These are phyloP conservation scores for Thozetella sp. DNA, from an alignment of 495 filamentous ascomycete genomes.

Conservation along the genomic window DNA sequence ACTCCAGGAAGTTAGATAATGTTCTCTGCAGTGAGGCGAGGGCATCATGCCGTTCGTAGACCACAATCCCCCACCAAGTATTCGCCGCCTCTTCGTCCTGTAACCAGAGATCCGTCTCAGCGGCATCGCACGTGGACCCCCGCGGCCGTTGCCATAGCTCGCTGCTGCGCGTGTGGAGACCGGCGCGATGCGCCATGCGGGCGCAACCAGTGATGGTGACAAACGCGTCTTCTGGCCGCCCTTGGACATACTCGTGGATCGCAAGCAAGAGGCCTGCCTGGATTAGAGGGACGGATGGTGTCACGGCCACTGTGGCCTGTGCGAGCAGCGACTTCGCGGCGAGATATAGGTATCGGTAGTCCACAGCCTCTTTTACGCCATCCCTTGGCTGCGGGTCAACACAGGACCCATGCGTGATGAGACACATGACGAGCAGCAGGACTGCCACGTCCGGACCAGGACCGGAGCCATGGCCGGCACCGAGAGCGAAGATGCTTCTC, in stretches of 20 bases:
- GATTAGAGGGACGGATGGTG: slow-evolving; percentile 26
- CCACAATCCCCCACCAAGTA: slow-evolving; percentile 29
- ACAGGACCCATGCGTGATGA: slow-evolving; percentile 25
- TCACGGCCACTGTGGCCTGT: slow-evolving; percentile 26
- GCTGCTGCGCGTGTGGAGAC: slow-evolving; percentile 13
- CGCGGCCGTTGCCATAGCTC: not conserved
- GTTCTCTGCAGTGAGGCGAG: not conserved
- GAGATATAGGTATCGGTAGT: slow-evolving; percentile 29
- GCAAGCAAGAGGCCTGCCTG: slow-evolving; percentile 29
- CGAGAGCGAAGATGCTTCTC: slow-evolving; percentile 2
- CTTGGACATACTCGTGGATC: slow-evolving; percentile 22
- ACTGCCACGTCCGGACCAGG: slow-evolving; percentile 34
- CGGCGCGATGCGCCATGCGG: slow-evolving; percentile 24
- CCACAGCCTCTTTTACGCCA: slow-evolving; percentile 4
- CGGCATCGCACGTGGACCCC: slow-evolving; percentile 7
- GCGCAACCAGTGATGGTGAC: slow-evolving; percentile 28
- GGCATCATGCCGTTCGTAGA: not conserved
- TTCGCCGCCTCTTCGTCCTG: slow-evolving; percentile 25
- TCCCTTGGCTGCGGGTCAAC: not conserved
- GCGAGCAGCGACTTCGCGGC: slow-evolving; percentile 31
- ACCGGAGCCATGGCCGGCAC: slow-evolving; percentile 15
- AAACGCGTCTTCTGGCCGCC: slow-evolving; percentile 25
- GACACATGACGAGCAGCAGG: slow-evolving; percentile 32
- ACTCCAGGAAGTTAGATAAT: not conserved
- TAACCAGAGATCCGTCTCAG: slow-evolving; percentile 12